phyloP scores from a whole-genome alignment of 352 stramenopile genomes.

The Globisporangium nunn region DNA sequence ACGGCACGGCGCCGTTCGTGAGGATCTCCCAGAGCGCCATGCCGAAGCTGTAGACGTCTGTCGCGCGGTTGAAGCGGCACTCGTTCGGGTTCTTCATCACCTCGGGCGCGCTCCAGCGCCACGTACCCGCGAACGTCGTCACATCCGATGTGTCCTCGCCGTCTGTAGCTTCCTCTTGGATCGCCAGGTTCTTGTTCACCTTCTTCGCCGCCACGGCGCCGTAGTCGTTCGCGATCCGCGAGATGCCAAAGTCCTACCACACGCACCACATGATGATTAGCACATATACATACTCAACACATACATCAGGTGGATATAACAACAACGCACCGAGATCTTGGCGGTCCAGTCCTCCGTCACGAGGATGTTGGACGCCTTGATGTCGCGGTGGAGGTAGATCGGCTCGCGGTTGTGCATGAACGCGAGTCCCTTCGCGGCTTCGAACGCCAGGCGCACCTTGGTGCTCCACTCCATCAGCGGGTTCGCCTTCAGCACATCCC shows the following conservation, averaged over 20 bases:
- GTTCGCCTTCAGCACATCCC: constrained; percentile 53
- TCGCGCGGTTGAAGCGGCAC: constrained; percentile 61
- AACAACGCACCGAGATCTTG: constrained; percentile 38
- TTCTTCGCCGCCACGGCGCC: constrained; percentile 30
- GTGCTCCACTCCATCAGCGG: constrained; percentile 60
- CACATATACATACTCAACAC: not conserved
- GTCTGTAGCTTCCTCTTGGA: constrained; percentile 6
- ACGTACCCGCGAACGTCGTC: constrained; percentile 66
- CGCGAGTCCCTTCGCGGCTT: constrained; percentile 60
- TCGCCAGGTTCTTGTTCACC: constrained; percentile 7
- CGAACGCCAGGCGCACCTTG: constrained; percentile 59
- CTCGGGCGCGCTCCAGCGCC: constrained; percentile 69
- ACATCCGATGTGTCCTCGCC: constrained; percentile 27
- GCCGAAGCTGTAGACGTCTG: constrained; percentile 75
- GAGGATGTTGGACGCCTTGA: constrained; percentile 72
- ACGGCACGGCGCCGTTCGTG: constrained; percentile 54
- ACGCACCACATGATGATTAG: not conserved
- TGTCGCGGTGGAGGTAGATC: constrained; percentile 67
- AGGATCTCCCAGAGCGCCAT: constrained; percentile 66
- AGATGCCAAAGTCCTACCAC: constrained; percentile 58
- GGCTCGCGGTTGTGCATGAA: constrained; percentile 75
- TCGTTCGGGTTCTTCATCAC: constrained; percentile 66
- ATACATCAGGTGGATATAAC: not conserved
- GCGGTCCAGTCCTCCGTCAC: constrained; percentile 67
- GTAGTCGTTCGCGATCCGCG: constrained; percentile 64